Conservation (phyloP, 805 yeast species). For the Spathaspora hagerdaliae region DNA sequence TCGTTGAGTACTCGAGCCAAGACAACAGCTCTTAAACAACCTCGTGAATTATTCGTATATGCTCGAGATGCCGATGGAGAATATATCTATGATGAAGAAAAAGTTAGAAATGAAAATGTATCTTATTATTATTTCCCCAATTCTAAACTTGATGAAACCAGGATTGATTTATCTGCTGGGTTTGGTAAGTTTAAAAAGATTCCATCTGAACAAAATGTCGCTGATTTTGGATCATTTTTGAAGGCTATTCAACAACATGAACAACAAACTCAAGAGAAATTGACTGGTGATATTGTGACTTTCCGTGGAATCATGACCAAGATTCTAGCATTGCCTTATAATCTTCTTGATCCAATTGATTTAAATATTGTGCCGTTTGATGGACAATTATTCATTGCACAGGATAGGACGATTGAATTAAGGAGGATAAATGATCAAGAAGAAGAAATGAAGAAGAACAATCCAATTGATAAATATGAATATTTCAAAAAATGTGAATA, state of each 20-base stretch:
- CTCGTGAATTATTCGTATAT: constrained; percentile 72
- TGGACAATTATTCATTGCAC: constrained; percentile 65
- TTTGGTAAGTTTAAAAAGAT: constrained; percentile 52
- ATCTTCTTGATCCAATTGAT: constrained; percentile 51
- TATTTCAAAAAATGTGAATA: constrained; percentile 43
- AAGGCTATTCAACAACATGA: constrained; percentile 56
- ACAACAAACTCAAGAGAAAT: constrained; percentile 32
- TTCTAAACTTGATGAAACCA: constrained; percentile 45
- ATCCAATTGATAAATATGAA: constrained; percentile 17
- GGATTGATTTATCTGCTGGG: constrained; percentile 63
- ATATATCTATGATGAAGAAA: constrained; percentile 33
- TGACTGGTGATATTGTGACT: constrained; percentile 66
- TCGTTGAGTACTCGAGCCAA: constrained; percentile 49
- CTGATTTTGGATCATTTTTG: constrained; percentile 57
- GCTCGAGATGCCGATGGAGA: constrained; percentile 56
- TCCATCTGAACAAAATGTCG: constrained; percentile 50
- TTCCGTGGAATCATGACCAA: constrained; percentile 83
- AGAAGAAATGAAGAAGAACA: constrained; percentile 13
- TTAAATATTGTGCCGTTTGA: constrained; percentile 68
- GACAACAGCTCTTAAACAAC: constrained; percentile 74
- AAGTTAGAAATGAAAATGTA: constrained; percentile 48
- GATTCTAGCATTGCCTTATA: constrained; percentile 65
- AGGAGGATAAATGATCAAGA: constrained; percentile 20
- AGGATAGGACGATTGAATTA: constrained; percentile 39
- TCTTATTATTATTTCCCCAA: constrained; percentile 83